Conservation (phyloP, 176 grass and related monocot genomes). For the Raddia guianensis region DNA sequence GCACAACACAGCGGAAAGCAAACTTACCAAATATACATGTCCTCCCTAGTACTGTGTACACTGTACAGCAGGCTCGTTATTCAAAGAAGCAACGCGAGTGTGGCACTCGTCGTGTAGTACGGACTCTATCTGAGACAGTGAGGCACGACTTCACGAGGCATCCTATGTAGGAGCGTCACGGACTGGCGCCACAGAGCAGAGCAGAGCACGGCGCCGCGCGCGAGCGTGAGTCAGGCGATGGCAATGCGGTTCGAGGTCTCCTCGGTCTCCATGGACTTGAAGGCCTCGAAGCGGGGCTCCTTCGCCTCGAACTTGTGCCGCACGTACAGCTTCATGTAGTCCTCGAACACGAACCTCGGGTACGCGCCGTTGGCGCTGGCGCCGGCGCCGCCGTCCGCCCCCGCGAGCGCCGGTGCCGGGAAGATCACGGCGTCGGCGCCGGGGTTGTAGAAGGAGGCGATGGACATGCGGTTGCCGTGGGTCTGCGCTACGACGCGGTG, state of each 20-base stretch:
- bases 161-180: background rate
- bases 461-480: slow-evolving; percentile 81
- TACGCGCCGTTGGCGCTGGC: slow-evolving; percentile 36
- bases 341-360: slow-evolving; percentile 82
- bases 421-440: slow-evolving; percentile 74
- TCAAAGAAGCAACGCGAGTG: background rate
- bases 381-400: slow-evolving; percentile 46
- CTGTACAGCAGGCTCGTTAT: slow-evolving; percentile 8
- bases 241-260: slow-evolving; percentile 46
- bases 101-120: background rate
- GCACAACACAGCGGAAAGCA: slow-evolving; percentile 27
- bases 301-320: slow-evolving; percentile 78
- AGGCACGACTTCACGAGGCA: background rate
- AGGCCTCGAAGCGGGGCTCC: slow-evolving; percentile 74
- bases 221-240: slow-evolving; percentile 28
- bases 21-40: background rate
- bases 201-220: background rate
- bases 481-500: slow-evolving; percentile 75
- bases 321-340: slow-evolving; percentile 91
- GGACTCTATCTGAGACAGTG: background rate
- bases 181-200: background rate
- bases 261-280: slow-evolving; percentile 65
- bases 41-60: background rate
- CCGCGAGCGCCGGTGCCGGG: slow-evolving; percentile 67
- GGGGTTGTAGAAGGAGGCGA: slow-evolving; percentile 95